Conservation (phyloP, 768 basidiomycete species). For the Arthromyces matolae region DNA sequence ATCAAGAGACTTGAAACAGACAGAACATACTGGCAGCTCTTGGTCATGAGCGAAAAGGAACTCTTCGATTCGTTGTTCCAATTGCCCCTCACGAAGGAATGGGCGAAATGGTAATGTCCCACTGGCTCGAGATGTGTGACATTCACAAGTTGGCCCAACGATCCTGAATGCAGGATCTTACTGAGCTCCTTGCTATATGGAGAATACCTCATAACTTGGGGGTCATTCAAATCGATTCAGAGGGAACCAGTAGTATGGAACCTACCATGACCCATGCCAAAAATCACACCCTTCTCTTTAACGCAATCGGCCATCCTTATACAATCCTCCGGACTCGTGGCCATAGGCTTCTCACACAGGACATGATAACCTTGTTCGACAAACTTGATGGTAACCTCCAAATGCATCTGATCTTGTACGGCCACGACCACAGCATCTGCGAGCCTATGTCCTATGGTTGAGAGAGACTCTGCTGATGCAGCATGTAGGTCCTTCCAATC, state of each 20-base stretch:
- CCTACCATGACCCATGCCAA: slow-evolving; percentile 85
- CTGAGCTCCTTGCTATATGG: slow-evolving; percentile 74
- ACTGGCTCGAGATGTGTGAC: slow-evolving; percentile 83
- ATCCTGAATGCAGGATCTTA: slow-evolving; percentile 64
- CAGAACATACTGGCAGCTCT: slow-evolving; percentile 77
- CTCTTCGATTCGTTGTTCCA: slow-evolving; percentile 70
- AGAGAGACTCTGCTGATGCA: slow-evolving; percentile 64
- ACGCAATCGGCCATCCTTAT: slow-evolving; percentile 71
- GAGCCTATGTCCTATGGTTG: slow-evolving; percentile 61
- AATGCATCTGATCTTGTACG: slow-evolving; percentile 79
- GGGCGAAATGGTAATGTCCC: slow-evolving; percentile 85
- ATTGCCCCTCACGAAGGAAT: slow-evolving; percentile 82
- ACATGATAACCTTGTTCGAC: slow-evolving; percentile 83
- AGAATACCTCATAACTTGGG: slow-evolving; percentile 79
- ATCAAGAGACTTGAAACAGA: not conserved
- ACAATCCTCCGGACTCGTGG: slow-evolving; percentile 69
- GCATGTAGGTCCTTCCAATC: slow-evolving; percentile 69
- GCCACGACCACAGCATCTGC: slow-evolving; percentile 81
- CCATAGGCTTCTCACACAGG: slow-evolving; percentile 92
- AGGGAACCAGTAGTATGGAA: not conserved
- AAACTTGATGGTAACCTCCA: slow-evolving; percentile 70
- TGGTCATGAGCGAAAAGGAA: slow-evolving; percentile 84
- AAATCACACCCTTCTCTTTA: slow-evolving; percentile 66
- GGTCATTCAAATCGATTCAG: not conserved
- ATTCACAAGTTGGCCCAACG: slow-evolving; percentile 76